These are phyloP conservation scores for Euphorbia peplus DNA, from an alignment of 345 rosid genomes.

Conservation along the genomic window DNA sequence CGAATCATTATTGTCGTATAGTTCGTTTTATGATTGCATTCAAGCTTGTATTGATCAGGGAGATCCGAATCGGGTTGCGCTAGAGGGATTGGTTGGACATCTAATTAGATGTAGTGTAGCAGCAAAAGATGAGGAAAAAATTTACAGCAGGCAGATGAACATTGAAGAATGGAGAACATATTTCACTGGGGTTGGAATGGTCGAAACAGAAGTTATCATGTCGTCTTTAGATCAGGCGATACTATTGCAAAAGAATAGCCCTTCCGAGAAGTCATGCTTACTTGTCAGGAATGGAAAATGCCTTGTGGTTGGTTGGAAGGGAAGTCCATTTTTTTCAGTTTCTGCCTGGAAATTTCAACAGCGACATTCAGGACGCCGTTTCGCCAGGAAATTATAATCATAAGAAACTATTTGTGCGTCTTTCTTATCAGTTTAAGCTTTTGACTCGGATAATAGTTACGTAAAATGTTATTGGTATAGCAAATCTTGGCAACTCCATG, in stretches of 20 bases:
- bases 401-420: too few species aligned
- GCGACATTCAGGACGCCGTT: not conserved
- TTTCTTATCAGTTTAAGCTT: too few species aligned
- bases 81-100: constrained; percentile 10
- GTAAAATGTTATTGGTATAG: too few species aligned
- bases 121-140: constrained; percentile 19
- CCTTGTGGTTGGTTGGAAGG: constrained; percentile 25
- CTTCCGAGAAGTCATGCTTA: constrained; percentile 10
- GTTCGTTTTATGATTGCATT: constrained; percentile 26
- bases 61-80: not conserved
- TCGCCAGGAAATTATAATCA: too few species aligned
- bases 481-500: too few species aligned
- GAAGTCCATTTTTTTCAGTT: constrained; percentile 19
- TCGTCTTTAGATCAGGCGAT: constrained; percentile 13
- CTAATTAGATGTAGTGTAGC: constrained; percentile 12
- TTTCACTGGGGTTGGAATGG: constrained; percentile 12
- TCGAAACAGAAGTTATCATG: constrained; percentile 9
- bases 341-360: constrained; percentile 20
- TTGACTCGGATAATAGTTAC: too few species aligned
- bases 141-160: constrained; percentile 8
- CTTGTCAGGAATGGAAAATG: constrained; percentile 17
- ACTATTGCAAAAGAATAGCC: not conserved
- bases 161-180: constrained; percentile 22
- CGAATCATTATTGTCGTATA: constrained; percentile 34
- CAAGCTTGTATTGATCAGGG: constrained; percentile 14